Evolutionary conservation across 1,284 basidiomycete genomes (phyloP).

Genomic region (Ustilago vetiveriae): DNA sequence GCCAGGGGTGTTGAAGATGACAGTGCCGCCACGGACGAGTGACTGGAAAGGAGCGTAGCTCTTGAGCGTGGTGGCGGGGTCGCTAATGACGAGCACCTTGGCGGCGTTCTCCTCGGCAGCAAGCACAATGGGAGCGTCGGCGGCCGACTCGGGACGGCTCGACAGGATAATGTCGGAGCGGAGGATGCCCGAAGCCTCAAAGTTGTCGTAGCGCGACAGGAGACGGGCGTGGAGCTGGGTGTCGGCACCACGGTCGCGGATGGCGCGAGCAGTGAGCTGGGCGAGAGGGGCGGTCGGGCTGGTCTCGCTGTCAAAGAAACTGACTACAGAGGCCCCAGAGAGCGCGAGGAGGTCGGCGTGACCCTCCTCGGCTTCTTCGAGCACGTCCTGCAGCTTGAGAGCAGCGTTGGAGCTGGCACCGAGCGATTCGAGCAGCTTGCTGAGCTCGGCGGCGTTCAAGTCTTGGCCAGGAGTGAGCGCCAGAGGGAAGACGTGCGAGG

Average conservation of each 20-base stretch:
- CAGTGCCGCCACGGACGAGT: slow-evolving; percentile 57
- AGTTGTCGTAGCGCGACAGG: slow-evolving; percentile 66
- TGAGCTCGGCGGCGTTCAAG: slow-evolving; percentile 48
- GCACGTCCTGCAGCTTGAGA: slow-evolving; percentile 43
- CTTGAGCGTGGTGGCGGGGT: slow-evolving; percentile 58
- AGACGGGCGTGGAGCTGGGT: slow-evolving; percentile 54
- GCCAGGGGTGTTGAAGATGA: slow-evolving; percentile 61
- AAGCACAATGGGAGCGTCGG: slow-evolving; percentile 57
- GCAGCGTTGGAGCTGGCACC: slow-evolving; percentile 28
- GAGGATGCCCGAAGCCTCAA: slow-evolving; percentile 57
- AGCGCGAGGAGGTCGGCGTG: slow-evolving; percentile 52
- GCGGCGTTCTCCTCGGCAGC: slow-evolving; percentile 51
- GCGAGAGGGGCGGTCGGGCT: slow-evolving; percentile 55
- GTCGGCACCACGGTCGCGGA: slow-evolving; percentile 49
- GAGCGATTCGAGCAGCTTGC: slow-evolving; percentile 48
- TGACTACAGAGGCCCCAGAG: slow-evolving; percentile 52
- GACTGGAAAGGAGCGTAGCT: slow-evolving; percentile 57
- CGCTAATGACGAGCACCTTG: slow-evolving; percentile 58
- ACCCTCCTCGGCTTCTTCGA: slow-evolving; percentile 39
- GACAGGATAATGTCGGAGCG: slow-evolving; percentile 60
- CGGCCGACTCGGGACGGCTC: slow-evolving; percentile 43
- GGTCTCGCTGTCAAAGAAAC: slow-evolving; percentile 62
- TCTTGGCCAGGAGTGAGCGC: slow-evolving; percentile 50
- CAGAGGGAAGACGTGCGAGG: slow-evolving; percentile 48
- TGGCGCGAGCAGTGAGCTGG: slow-evolving; percentile 51